Evolutionary conservation across 2,329 filamentous ascomycete species (phyloP).

Genomic region (Fusarium duplospermum): DNA sequence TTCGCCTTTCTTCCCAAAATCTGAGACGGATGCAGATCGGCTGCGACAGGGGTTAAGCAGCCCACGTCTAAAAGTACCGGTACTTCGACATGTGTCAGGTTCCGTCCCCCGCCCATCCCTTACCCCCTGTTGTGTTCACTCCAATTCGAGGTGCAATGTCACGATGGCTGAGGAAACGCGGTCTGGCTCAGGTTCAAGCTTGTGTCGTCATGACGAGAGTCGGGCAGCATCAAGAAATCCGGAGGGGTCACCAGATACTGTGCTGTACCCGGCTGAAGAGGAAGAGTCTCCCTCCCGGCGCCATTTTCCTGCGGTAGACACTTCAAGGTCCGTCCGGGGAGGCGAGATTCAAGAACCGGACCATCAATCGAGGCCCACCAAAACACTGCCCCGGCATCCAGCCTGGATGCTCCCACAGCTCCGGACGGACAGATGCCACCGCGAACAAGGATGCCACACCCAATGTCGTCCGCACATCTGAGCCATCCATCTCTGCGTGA

Average conservation of each 20-base stretch:
- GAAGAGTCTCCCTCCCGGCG: neutral
- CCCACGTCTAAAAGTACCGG: conserved; percentile 40
- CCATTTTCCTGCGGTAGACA: neutral
- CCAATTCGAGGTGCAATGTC: conserved; percentile 39
- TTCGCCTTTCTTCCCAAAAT: conserved; percentile 46
- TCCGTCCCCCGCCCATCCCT: conserved; percentile 39
- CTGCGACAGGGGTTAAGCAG: conserved; percentile 44
- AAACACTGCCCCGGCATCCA: conserved; percentile 40
- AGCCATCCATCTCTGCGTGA: conserved; percentile 41
- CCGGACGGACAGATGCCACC: conserved; percentile 41
- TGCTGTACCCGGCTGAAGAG: neutral
- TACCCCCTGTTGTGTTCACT: conserved; percentile 36
- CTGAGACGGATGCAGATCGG: conserved; percentile 53
- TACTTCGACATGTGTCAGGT: conserved; percentile 47
- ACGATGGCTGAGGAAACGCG: conserved; percentile 32
- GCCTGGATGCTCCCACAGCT: conserved; percentile 39
- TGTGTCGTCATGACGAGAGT: neutral
- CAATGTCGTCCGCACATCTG: conserved; percentile 29
- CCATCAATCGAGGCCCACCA: conserved; percentile 36
- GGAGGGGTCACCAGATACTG: neutral
- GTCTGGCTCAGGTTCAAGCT: conserved; percentile 21
- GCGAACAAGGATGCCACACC: conserved; percentile 35
- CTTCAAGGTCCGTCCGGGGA: conserved; percentile 22
- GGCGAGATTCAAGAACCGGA: conserved; percentile 34
- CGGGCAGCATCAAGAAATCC: neutral